Conservation (phyloP, 495 filamentous ascomycete species). For the Pyronema domesticum region DNA sequence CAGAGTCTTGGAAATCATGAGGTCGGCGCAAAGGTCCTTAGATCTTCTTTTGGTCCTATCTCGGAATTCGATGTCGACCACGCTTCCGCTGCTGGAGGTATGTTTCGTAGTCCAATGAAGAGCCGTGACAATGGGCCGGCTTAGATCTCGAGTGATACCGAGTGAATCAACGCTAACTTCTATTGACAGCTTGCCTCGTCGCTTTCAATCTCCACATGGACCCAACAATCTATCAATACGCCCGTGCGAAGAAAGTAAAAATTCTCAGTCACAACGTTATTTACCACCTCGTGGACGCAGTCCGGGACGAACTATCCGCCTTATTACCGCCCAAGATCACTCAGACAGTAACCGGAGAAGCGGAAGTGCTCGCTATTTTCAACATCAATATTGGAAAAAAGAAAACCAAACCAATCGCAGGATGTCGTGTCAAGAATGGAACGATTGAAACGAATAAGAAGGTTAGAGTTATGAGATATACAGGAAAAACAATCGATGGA, state of each 20-base stretch:
- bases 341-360: slow-evolving; percentile 62
- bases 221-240: slow-evolving; percentile 47
- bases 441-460: slow-evolving; percentile 39
- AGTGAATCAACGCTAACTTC: neutral
- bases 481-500: slow-evolving; percentile 61
- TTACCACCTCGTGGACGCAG: slow-evolving; percentile 72
- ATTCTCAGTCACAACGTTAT: slow-evolving; percentile 85
- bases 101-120: neutral
- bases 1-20: slow-evolving; percentile 64
- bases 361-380: slow-evolving; percentile 69
- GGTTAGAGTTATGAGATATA: slow-evolving; percentile 52
- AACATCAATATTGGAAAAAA: slow-evolving; percentile 60
- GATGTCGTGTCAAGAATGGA: slow-evolving; percentile 76
- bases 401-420: slow-evolving; percentile 55
- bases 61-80: slow-evolving; percentile 81
- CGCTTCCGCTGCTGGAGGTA: slow-evolving; percentile 46
- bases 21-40: slow-evolving; percentile 57
- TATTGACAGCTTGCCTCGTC: slow-evolving; percentile 38
- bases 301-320: slow-evolving; percentile 49
- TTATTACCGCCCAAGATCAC: slow-evolving; percentile 46
- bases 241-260: slow-evolving; percentile 47
- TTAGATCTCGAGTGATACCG: no score
- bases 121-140: neutral
- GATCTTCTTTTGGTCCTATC: slow-evolving; percentile 58
- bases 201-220: slow-evolving; percentile 71